A percentile compares a stretch with the other conserved stretches of the same genome.
Conservation (phyloP, 2,329 filamentous ascomycete genomes). For the Aspergillus sclerotialis region DNA sequence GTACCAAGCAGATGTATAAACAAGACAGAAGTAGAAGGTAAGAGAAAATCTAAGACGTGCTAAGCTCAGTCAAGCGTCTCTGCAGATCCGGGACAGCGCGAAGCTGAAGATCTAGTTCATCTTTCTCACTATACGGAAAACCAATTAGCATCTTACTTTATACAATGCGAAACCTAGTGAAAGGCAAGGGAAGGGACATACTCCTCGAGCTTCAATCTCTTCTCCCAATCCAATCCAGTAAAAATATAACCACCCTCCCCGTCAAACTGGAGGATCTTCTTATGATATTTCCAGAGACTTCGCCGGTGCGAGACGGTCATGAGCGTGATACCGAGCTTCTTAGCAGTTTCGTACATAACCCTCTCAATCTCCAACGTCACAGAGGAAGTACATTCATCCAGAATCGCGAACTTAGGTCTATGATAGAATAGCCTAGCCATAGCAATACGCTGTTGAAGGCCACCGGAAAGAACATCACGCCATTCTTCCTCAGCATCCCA, state of each 20-base stretch:
- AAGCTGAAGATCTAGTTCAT: conserved; percentile 81
- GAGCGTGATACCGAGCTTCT: conserved; percentile 81
- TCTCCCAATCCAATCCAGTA: conserved; percentile 80
- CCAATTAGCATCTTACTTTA: conserved; percentile 6
- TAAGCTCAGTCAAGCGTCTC: conserved; percentile 76
- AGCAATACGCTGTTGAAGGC: conserved; percentile 89
- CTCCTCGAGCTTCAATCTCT: conserved; percentile 78
- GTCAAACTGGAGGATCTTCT: conserved; percentile 91
- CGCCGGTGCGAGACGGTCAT: conserved; percentile 93
- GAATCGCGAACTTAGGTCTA: conserved; percentile 82
- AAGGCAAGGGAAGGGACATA: conserved; percentile 29
- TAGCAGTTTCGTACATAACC: conserved; percentile 95
- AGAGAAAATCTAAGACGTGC: too few relatives aligned
- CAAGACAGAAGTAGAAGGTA: too few relatives aligned
- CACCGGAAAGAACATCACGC: conserved; percentile 87
- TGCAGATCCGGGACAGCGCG: conserved; percentile 83
- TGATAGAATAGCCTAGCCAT: conserved; percentile 97
- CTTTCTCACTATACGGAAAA: conserved; percentile 59
- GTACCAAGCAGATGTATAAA: too few relatives aligned
- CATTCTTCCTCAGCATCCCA: conserved; percentile 96
- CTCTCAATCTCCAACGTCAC: conserved; percentile 95
- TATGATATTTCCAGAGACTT: conserved; percentile 95
- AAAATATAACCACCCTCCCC: conserved; percentile 90
- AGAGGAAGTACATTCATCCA: conserved; percentile 92
- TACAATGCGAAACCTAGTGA: too few relatives aligned